phyloP scores from a whole-genome alignment of 2,329 filamentous ascomycete genomes.

The Dactylellina cionopaga region DNA sequence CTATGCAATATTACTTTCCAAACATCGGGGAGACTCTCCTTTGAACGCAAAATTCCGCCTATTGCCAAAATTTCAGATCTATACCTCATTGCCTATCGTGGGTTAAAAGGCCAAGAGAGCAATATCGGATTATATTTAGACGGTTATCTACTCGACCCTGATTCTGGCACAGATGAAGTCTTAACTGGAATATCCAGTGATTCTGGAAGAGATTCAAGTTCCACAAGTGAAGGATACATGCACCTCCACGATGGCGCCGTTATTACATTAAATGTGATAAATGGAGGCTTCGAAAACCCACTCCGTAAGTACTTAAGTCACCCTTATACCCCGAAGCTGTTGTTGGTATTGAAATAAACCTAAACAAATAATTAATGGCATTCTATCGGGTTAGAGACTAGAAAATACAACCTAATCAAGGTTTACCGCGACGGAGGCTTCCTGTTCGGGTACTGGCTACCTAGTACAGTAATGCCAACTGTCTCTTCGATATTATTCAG shows the following conservation, averaged over 20 bases:
- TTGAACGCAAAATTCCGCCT: background rate
- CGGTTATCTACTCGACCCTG: too few relatives aligned
- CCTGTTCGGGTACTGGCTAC: conserved; percentile 5
- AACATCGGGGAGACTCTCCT: background rate
- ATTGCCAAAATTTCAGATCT: background rate
- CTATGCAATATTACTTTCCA: conserved; percentile 3
- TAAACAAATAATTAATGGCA: too few relatives aligned
- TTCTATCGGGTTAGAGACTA: background rate
- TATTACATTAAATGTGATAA: background rate
- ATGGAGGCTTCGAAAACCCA: background rate
- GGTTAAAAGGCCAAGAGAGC: background rate
- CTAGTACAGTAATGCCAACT: background rate
- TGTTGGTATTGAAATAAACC: too few relatives aligned
- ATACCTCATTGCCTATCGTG: conserved; percentile 1
- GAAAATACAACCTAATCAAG: background rate
- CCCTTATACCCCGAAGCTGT: background rate
- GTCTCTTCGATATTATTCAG: conserved; percentile 6
- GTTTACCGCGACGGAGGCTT: background rate
- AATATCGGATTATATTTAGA: background rate
- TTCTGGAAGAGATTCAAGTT: background rate
- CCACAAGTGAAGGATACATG: background rate
- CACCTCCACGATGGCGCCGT: background rate
- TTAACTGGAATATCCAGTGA: background rate
- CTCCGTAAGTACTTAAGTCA: background rate
- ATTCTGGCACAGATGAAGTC: too few relatives aligned